These are phyloP conservation scores for Helenozyma rhizophorensis DNA, from an alignment of 805 yeast species.

Conservation along the genomic window DNA sequence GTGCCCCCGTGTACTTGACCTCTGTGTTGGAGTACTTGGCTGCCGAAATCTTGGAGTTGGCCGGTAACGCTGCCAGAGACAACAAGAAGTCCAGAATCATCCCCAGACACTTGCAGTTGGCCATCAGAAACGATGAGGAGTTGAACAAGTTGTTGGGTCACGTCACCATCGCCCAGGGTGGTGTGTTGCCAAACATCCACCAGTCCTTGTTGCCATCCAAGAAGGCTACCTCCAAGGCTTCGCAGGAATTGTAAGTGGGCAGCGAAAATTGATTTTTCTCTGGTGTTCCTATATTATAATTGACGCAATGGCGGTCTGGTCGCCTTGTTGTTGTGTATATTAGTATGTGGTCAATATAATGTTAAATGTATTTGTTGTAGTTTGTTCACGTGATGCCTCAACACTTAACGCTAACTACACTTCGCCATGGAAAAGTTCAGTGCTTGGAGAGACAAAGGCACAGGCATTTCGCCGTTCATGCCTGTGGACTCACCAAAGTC, in stretches of 20 bases:
- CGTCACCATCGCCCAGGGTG: slow-evolving; percentile 60
- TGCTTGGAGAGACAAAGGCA: slow-evolving; percentile 81
- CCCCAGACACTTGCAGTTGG: slow-evolving; percentile 50
- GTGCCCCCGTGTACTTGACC: slow-evolving; percentile 50
- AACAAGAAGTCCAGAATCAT: slow-evolving; percentile 84
- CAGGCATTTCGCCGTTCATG: slow-evolving; percentile 89
- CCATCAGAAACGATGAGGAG: slow-evolving; percentile 51
- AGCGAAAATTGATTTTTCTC: slow-evolving; percentile 18
- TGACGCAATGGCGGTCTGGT: slow-evolving; percentile 15
- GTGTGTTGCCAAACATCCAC: slow-evolving; percentile 50
- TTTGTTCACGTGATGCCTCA: not conserved
- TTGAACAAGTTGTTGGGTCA: slow-evolving; percentile 51
- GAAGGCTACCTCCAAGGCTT: slow-evolving; percentile 20
- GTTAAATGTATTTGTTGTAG: slow-evolving; percentile 11
- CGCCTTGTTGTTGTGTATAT: slow-evolving; percentile 19
- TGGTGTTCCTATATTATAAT: slow-evolving; percentile 17
- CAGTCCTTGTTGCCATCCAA: slow-evolving; percentile 41
- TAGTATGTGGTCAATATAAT: slow-evolving; percentile 22
- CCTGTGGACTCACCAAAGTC: slow-evolving; percentile 41
- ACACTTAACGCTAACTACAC: no score
- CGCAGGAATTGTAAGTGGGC: slow-evolving; percentile 20
- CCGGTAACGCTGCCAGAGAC: slow-evolving; percentile 53
- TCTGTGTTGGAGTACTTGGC: slow-evolving; percentile 47
- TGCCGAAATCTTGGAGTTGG: slow-evolving; percentile 49
- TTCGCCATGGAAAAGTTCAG: slow-evolving; percentile 45